phyloP scores from a whole-genome alignment of 371 early-diverging fungal genomes.

The Mortierella sp. region DNA sequence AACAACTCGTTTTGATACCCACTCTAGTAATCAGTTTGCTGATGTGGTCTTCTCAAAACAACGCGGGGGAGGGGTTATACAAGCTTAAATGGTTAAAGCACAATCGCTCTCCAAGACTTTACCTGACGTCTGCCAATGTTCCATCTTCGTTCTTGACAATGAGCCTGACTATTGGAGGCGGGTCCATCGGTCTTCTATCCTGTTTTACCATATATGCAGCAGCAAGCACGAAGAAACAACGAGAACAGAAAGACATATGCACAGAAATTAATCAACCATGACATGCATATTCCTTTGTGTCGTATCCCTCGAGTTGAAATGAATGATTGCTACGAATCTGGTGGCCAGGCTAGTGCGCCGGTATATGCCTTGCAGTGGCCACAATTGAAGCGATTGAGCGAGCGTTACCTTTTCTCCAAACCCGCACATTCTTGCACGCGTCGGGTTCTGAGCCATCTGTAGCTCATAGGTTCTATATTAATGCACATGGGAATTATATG shows the following conservation, averaged over 20 bases:
- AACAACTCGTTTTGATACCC: no score
- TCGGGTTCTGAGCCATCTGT: conserved; percentile 75
- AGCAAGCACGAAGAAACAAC: neutral
- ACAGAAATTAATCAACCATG: neutral
- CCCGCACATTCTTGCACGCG: conserved; percentile 87
- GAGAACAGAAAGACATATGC: neutral
- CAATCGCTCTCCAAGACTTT: conserved; percentile 3
- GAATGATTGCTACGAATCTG: no score
- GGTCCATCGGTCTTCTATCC: conserved; percentile 69
- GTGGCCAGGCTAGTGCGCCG: no score
- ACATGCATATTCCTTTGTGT: no score
- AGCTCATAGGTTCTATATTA: conserved; percentile 48
- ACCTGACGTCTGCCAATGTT: conserved; percentile 54
- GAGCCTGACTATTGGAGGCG: conserved; percentile 66
- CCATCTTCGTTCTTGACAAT: conserved; percentile 50
- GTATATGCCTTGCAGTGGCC: no score
- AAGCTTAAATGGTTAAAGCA: no score
- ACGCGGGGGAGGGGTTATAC: no score
- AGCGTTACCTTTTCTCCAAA: conserved; percentile 72
- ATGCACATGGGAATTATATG: no score
- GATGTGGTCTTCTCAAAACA: no score
- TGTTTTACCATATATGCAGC: conserved; percentile 11
- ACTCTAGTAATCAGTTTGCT: no score
- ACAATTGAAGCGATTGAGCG: no score
- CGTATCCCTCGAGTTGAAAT: no score